These are phyloP conservation scores for Moesziomyces globuligerus DNA, from an alignment of 1,284 basidiomycete genomes.

Conservation along the genomic window DNA sequence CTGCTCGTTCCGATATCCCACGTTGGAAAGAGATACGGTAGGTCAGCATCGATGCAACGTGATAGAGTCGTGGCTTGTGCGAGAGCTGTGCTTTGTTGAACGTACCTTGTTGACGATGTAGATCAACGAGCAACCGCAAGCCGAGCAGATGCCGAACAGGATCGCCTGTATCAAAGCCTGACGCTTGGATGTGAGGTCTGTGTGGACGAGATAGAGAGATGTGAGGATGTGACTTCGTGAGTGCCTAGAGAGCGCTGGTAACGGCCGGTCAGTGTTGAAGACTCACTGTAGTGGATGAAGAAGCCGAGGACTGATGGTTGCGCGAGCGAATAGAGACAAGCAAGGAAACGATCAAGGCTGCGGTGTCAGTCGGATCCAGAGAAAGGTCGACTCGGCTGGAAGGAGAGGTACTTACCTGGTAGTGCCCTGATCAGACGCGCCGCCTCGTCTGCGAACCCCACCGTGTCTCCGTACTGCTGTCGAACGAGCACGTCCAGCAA, in stretches of 20 bases:
- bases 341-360: background rate
- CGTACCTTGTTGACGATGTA: slow-evolving; percentile 62
- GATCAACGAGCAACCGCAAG: slow-evolving; percentile 51
- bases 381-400: background rate
- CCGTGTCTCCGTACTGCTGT: slow-evolving; percentile 64
- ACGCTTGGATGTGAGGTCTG: slow-evolving; percentile 44
- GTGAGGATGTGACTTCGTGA: background rate
- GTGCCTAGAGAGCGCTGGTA: slow-evolving; percentile 3
- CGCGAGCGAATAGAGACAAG: slow-evolving; percentile 47
- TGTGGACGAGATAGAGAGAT: background rate
- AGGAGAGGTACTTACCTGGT: slow-evolving; percentile 46
- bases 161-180: slow-evolving; percentile 41
- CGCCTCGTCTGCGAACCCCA: slow-evolving; percentile 37
- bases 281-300: slow-evolving; percentile 56
- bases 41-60: slow-evolving; percentile 1
- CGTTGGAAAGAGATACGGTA: background rate
- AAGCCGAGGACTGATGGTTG: slow-evolving; percentile 36
- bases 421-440: slow-evolving; percentile 38
- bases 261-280: background rate
- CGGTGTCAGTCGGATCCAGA: background rate
- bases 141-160: slow-evolving; percentile 39
- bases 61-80: no score
- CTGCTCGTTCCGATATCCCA: slow-evolving; percentile 28
- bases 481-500: slow-evolving; percentile 63
- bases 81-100: no score